A percentile compares a stretch with the other conserved stretches of the same genome.
Evolutionary conservation across 208 protist species (phyloP).

Genomic region (Leptomonas seymouri): DNA sequence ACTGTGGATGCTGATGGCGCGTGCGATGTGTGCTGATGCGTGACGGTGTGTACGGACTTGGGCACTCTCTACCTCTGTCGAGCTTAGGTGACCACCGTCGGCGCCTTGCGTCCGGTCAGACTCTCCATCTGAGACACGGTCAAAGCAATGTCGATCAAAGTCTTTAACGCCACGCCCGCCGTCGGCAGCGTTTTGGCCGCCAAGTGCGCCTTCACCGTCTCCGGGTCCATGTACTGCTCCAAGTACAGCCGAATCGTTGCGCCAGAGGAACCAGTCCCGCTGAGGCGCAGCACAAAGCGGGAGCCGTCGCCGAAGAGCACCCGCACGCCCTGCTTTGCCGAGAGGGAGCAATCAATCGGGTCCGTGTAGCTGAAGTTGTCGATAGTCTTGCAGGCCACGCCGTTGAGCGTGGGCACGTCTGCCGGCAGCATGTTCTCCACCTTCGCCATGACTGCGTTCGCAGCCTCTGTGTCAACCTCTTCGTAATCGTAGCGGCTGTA

Average conservation of each 20-base stretch:
- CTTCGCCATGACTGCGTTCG: conserved; percentile 87
- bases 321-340: conserved; percentile 92
- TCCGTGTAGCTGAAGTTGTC: conserved; percentile 98
- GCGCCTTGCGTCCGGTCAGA: conserved; percentile 90
- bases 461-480: conserved; percentile 80
- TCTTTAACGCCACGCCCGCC: conserved; percentile 61
- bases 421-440: conserved; percentile 33
- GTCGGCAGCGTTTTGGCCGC: conserved; percentile 46
- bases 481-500: conserved; percentile 98
- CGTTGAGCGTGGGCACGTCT: conserved; percentile 52
- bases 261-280: conserved; percentile 94
- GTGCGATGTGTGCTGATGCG: no score
- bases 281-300: conserved; percentile 96
- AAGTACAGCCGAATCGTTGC: conserved; percentile 98
- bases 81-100: conserved; percentile 97
- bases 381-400: conserved; percentile 48
- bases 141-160: conserved; percentile 89
- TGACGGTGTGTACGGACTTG: no score
- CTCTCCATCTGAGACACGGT: conserved; percentile 79
- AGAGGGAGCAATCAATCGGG: conserved; percentile 93
- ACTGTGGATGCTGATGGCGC: no score
- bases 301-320: conserved; percentile 96
- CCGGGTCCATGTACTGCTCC: conserved; percentile 93
- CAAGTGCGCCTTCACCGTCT: conserved; percentile 48
- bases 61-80: neutral